Conservation (phyloP, 345 rosid genomes). For the Heritiera littoralis region DNA sequence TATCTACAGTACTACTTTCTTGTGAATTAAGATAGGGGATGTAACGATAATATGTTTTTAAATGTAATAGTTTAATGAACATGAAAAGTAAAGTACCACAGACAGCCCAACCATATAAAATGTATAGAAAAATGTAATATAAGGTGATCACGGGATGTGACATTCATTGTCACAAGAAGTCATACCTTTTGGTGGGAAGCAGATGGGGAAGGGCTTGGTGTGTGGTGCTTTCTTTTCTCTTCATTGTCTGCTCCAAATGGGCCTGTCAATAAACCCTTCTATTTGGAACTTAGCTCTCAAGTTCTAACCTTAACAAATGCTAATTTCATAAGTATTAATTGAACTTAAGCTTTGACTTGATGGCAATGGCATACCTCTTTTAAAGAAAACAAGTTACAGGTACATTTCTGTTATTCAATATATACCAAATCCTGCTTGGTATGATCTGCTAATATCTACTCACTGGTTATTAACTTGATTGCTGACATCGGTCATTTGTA, state of each 20-base stretch:
- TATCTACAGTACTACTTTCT: no score
- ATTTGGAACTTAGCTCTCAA: conserved; percentile 2
- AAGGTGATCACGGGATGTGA: no score
- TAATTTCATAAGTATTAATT: neutral
- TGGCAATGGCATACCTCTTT: neutral
- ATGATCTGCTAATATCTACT: neutral
- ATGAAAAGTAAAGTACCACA: no score
- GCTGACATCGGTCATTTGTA: neutral
- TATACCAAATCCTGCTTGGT: neutral
- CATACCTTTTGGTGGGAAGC: conserved; percentile 29
- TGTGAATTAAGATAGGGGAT: no score
- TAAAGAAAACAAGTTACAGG: neutral
- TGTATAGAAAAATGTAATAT: no score
- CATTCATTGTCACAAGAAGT: conserved; percentile 27
- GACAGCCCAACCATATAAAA: no score
- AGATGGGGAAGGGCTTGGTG: conserved; percentile 25
- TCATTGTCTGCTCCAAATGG: conserved; percentile 30
- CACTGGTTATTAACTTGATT: neutral
- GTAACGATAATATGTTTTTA: no score
- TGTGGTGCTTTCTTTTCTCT: conserved; percentile 27
- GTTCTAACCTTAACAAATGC: neutral
- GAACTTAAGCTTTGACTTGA: neutral
- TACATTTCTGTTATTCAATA: neutral
- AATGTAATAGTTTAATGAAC: no score
- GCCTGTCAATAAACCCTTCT: conserved; percentile 25